Evolutionary conservation across 306 rosid species (phyloP), one percentile per base, ranked within the genome.

Genomic region (Inga oerstediana): DNA sequence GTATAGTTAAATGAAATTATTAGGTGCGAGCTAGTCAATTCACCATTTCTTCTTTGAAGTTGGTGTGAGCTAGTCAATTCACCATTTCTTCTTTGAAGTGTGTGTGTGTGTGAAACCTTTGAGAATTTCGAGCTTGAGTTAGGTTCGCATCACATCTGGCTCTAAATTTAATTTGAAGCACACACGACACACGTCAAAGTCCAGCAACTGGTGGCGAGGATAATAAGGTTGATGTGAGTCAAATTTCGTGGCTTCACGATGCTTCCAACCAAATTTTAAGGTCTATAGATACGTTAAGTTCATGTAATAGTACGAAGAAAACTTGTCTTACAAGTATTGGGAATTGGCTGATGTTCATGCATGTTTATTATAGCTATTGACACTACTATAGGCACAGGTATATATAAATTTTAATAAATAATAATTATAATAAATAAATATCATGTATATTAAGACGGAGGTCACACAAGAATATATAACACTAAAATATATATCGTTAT

Each of bases 191-290:
- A 9, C 27, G 68, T 22, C 37, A 62, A 27, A 62, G 41, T 64
- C 41, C 39, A 64, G 16, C 41, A 27, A 4, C 41, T 13, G 70
- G 20, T 64, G 10, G 43, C 37, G 43, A 14, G 10, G 15, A 65
- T 20, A 20, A 58, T 52, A 32, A 32, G 32, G 68, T 13, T 62
- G 37, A 59, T 10, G 19, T 19, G 49, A 64, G 81, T 74, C 81
- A 86, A 86, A 46, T 82, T 67, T 66, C 37, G 35, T 78, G 22
- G 70, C 70, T 82, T 59, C 27, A 52, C 78, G 74, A 37, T 61
- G 74, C 32, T 72, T 71, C 79, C 74, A 58, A 58, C 64, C 74
- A 22, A 59, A 11, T 62, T 9, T 9, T 30, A 13, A 30, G 39
- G 24, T 61, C 4, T 24, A 30, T 5, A 5, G 70, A 12, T 30